A percentile compares a stretch with the other conserved stretches of the same genome.
Evolutionary conservation across 2,329 filamentous ascomycete genomes (phyloP).

Genomic region (Diatrype stigma): DNA sequence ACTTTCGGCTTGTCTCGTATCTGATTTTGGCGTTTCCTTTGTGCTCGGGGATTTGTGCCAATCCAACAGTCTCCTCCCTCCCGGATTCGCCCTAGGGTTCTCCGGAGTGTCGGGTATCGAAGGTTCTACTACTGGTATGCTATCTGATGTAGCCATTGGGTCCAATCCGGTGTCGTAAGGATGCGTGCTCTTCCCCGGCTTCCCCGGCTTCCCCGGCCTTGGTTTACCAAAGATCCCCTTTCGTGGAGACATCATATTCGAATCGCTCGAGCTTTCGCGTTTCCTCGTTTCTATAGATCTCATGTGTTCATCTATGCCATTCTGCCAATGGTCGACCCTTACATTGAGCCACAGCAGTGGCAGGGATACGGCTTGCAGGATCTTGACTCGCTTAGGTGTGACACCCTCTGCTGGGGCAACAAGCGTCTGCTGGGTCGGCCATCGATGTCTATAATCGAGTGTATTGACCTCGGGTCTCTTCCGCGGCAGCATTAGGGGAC

Average conservation of each 20-base stretch:
- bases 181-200: constrained; percentile 25
- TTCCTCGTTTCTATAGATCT: constrained; percentile 14
- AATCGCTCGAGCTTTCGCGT: constrained; percentile 6
- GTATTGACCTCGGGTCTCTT: constrained; percentile 7
- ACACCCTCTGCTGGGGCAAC: background rate
- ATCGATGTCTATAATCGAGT: constrained; percentile 24
- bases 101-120: background rate
- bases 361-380: constrained; percentile 13
- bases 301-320: constrained; percentile 15
- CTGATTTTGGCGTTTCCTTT: background rate
- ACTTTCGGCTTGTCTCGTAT: background rate
- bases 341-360: constrained; percentile 18
- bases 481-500: background rate
- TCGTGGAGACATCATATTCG: background rate
- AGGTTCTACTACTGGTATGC: background rate
- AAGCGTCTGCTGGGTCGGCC: constrained; percentile 25
- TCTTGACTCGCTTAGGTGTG: constrained; percentile 11
- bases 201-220: constrained; percentile 22
- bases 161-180: constrained; percentile 25
- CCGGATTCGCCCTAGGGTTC: background rate
- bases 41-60: too few relatives aligned
- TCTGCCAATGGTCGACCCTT: constrained; percentile 20
- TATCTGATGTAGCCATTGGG: background rate
- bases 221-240: background rate
- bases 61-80: background rate